Evolutionary conservation across 2,329 filamentous ascomycete species (phyloP).

Genomic region (Monosporascus cannonballus): DNA sequence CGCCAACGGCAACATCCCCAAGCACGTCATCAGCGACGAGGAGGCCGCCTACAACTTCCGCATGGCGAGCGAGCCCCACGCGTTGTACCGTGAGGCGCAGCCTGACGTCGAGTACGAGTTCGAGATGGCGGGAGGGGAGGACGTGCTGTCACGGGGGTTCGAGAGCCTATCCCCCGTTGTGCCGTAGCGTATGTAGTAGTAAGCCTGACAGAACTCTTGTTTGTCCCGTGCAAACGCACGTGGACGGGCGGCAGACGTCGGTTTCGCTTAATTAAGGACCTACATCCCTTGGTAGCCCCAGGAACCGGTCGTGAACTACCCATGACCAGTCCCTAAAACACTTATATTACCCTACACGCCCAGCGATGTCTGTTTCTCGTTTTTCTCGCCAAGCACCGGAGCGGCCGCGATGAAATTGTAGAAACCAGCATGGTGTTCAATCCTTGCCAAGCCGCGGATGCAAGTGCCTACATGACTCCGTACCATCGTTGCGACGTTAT

Average conservation of each 20-base stretch:
- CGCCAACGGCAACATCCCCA: conserved; percentile 30
- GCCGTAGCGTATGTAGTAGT: conserved; percentile 5
- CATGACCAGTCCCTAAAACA: too few species aligned
- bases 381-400: background rate
- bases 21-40: conserved; percentile 35
- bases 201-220: too few species aligned
- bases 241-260: background rate
- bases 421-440: background rate
- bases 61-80: conserved; percentile 27
- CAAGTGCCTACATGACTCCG: background rate
- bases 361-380: background rate
- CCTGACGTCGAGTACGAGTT: conserved; percentile 27
- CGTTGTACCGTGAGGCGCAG: conserved; percentile 27
- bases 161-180: conserved; percentile 14
- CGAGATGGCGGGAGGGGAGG: conserved; percentile 25
- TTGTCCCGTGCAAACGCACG: too few species aligned
- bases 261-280: too few species aligned
- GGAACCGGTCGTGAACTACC: too few species aligned
- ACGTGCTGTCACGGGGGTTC: conserved; percentile 24
- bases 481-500: background rate
- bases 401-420: background rate
- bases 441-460: background rate
- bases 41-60: conserved; percentile 35
- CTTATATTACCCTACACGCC: too few species aligned
- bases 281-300: too few species aligned